Base-by-base conservation (phyloP, 495 filamentous ascomycete species). In the Aspergillus carlsbadensis region DNA sequence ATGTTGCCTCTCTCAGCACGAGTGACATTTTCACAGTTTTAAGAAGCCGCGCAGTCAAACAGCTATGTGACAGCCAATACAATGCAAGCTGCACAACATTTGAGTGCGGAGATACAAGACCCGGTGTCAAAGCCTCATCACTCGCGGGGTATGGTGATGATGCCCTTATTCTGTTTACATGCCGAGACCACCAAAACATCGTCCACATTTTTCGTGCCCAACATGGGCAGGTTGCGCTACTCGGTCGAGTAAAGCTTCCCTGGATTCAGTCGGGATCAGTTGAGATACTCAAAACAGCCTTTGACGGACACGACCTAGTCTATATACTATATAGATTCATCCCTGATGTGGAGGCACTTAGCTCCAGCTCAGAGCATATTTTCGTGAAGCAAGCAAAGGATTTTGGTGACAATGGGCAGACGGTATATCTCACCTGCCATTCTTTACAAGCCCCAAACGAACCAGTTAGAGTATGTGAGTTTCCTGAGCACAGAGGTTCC, bases 371-470 rank as follows among this genome's bases (percentile, higher is more conserved):
- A 2, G 52, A 63, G 4, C 70, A 74, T 37, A 68, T 72, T 15
- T 77, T 77, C 52, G 64, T 77, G 15, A 66, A 65, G 35, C 65
- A 74, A 17, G 74, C 74, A 0, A 34, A 63, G 40, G 44, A 70
- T 48, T 57, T 63, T 7, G 54, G 49, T 22, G 15, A 61, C 13
- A 39, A 62, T 18, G 68, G 66, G 1, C 60, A 36, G 2, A 57
- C 26, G 26, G 26, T 74, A 14, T 72, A 66, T 49, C 61, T 76
- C 41, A 53, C 63, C 33, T 63, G 63, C 22, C 52, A 71, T 59
- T 56, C 52, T 11, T 31, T 72, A 13, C 26, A 51, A 10, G n/a
- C 51, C 24, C 39, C 56, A 17, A 2, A 46, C 42, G 42, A 44
- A n/a, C 44, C 45, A 20, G 53, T 67, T 39, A 59, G 48, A 26